Conservation (phyloP, 2,329 filamentous ascomycete species). For the Aspergillus eucalypticola region DNA sequence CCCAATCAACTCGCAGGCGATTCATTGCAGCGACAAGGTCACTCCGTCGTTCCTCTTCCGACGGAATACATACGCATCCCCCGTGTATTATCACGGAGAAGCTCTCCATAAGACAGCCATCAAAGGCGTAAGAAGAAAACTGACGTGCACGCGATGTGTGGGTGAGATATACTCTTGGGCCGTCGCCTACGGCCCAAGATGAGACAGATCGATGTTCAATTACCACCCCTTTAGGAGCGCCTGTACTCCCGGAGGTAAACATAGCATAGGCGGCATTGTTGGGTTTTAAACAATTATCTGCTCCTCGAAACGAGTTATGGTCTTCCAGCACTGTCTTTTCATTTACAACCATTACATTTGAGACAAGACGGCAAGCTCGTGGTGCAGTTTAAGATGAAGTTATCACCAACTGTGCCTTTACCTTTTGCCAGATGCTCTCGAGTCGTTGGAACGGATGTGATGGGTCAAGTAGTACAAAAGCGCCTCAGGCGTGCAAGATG, state of each 20-base stretch:
- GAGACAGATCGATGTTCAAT: neutral
- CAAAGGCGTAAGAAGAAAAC: neutral
- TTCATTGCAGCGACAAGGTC: too few species aligned
- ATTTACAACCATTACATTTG: too few species aligned
- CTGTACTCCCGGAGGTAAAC: neutral
- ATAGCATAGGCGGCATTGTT: neutral
- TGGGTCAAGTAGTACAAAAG: neutral
- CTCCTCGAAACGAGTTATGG: too few species aligned
- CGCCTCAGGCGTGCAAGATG: neutral
- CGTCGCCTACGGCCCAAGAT: neutral
- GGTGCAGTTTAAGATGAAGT: neutral
- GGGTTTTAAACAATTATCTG: neutral
- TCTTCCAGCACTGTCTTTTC: too few species aligned
- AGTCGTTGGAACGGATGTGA: neutral
- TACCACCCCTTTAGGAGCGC: accelerated
- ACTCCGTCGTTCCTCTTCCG: too few species aligned
- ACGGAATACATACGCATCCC: too few species aligned
- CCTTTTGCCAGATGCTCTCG: neutral
- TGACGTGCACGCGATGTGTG: neutral
- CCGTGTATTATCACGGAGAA: too few species aligned
- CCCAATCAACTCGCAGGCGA: too few species aligned
- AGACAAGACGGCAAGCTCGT: too few species aligned
- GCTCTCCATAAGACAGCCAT: neutral
- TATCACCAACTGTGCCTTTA: neutral
- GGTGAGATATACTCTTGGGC: neutral